phyloP scores from a whole-genome alignment of 495 filamentous ascomycete species.

The Trichoderma erinaceum region DNA sequence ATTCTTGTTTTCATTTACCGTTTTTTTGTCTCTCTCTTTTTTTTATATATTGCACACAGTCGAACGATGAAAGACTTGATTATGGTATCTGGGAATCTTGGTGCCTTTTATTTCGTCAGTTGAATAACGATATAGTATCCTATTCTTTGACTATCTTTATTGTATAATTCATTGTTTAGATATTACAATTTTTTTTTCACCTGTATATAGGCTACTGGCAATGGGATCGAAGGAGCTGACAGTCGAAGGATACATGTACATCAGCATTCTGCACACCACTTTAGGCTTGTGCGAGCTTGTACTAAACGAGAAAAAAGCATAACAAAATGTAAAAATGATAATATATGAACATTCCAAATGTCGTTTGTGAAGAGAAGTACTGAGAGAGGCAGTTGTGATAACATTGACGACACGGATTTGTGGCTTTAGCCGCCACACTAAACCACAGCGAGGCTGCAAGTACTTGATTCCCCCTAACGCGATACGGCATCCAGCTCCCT shows the following conservation, averaged over 20 bases:
- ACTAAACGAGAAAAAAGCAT: neutral
- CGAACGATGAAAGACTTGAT: neutral
- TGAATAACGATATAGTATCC: neutral
- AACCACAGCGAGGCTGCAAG: neutral
- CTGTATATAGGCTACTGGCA: neutral
- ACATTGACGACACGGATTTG: no score
- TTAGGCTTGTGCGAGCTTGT: neutral
- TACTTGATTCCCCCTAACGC: neutral
- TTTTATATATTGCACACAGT: neutral
- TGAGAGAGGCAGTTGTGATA: no score
- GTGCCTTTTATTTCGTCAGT: neutral
- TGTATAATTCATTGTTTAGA: neutral
- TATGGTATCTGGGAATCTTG: neutral
- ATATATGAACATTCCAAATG: neutral
- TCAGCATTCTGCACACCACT: neutral
- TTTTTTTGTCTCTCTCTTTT: neutral
- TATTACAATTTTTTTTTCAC: neutral
- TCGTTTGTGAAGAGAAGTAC: no score
- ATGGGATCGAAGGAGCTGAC: neutral
- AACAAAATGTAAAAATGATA: neutral
- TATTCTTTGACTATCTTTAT: neutral
- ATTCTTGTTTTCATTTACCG: neutral
- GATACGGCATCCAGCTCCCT: neutral
- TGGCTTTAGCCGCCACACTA: neutral
- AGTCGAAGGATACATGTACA: neutral